Evolutionary conservation across 331 rosid genomes (phyloP).

Genomic region (Quercus phellos): DNA sequence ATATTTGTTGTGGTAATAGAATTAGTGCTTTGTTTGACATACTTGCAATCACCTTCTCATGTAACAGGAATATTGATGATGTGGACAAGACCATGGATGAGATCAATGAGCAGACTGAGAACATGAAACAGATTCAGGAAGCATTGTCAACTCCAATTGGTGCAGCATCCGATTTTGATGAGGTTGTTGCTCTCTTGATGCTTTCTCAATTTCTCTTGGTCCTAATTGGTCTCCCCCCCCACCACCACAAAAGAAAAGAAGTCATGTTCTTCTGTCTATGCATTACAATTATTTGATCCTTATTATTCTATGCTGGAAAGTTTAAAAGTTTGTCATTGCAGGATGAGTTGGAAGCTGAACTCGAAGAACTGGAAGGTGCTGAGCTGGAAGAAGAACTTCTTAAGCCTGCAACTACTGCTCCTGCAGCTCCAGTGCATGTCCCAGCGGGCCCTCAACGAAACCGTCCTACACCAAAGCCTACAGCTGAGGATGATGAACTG

Average conservation of each 20-base stretch:
- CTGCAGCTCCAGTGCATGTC: slow-evolving; percentile 73
- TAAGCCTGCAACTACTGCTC: slow-evolving; percentile 81
- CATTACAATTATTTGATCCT: not conserved
- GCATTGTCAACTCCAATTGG: slow-evolving; percentile 89
- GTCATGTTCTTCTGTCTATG: not conserved
- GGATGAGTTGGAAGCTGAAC: slow-evolving; percentile 98
- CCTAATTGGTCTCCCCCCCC: not conserved
- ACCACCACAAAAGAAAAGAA: too few species aligned
- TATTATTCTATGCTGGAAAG: not conserved
- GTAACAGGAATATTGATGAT: slow-evolving; percentile 81
- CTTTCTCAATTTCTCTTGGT: slow-evolving; percentile 5
- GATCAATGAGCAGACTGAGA: slow-evolving; percentile 95
- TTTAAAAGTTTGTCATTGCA: slow-evolving; percentile 29
- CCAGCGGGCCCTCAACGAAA: slow-evolving; percentile 70
- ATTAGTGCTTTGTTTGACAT: slow-evolving; percentile 1
- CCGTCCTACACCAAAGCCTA: slow-evolving; percentile 67
- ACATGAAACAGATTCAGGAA: slow-evolving; percentile 95
- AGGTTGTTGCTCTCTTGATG: slow-evolving; percentile 42
- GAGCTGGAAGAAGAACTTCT: slow-evolving; percentile 98
- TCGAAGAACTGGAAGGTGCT: slow-evolving; percentile 92
- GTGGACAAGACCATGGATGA: slow-evolving; percentile 97
- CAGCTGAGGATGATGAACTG: slow-evolving; percentile 90
- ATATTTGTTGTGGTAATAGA: not conserved
- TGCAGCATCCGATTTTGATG: slow-evolving; percentile 89
- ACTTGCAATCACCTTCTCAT: slow-evolving; percentile 3